Evolutionary conservation across 345 rosid genomes (phyloP).

Genomic region (thale cress (Arabidopsis thaliana)): DNA sequence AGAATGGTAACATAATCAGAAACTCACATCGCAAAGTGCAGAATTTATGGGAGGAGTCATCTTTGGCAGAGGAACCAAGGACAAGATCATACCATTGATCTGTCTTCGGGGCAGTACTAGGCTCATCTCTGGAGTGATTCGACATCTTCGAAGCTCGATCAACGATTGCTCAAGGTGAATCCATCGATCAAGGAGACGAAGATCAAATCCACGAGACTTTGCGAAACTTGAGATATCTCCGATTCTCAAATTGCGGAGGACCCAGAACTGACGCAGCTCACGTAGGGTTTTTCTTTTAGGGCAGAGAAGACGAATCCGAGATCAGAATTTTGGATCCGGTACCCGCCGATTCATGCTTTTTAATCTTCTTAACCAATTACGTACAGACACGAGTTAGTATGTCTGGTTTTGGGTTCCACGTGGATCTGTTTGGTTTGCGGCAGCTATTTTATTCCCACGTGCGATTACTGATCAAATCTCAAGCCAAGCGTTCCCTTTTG

Average conservation of each 20-base stretch:
- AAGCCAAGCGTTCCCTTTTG: background rate
- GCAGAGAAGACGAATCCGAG: slow-evolving; percentile 31
- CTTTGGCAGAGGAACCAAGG: slow-evolving; percentile 72
- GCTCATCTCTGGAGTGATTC: slow-evolving; percentile 64
- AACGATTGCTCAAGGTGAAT: slow-evolving; percentile 28
- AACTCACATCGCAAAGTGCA: slow-evolving; percentile 77
- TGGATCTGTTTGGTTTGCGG: slow-evolving; percentile 25
- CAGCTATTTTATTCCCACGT: slow-evolving; percentile 37
- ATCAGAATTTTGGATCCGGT: slow-evolving; percentile 35
- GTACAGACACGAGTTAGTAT: background rate
- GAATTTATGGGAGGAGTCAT: slow-evolving; percentile 61
- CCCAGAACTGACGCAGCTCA: slow-evolving; percentile 14
- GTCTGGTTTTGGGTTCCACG: background rate
- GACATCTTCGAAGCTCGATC: slow-evolving; percentile 51
- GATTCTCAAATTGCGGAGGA: slow-evolving; percentile 19
- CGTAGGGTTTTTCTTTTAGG: slow-evolving; percentile 40
- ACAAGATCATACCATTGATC: slow-evolving; percentile 84
- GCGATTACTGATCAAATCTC: background rate
- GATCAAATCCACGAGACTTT: slow-evolving; percentile 1
- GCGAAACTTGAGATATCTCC: slow-evolving; percentile 4
- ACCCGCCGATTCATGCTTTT: slow-evolving; percentile 21
- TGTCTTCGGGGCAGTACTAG: slow-evolving; percentile 67
- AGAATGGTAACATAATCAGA: background rate
- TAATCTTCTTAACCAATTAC: background rate
- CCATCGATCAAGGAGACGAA: slow-evolving; percentile 21